These are phyloP conservation scores for Globisporangium polare DNA, from an alignment of 352 stramenopile species.

Conservation along the genomic window DNA sequence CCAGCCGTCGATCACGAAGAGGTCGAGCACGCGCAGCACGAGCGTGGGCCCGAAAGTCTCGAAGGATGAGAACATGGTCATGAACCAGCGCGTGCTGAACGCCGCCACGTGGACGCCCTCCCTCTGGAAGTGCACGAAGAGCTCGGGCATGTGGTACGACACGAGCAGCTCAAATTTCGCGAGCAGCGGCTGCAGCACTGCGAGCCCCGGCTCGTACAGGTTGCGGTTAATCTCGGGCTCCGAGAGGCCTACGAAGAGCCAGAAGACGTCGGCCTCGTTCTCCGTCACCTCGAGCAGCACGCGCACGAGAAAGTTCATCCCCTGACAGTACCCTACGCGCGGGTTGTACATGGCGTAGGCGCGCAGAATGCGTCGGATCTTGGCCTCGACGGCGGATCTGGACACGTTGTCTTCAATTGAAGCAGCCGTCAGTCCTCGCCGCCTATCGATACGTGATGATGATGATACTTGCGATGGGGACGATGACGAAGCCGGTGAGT, in stretches of 20 bases:
- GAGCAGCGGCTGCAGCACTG: conserved; percentile 61
- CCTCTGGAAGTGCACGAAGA: conserved; percentile 50
- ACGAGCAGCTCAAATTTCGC: conserved; percentile 63
- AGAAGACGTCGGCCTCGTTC: conserved; percentile 77
- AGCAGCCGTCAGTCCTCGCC: background rate
- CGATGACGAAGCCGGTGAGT: background rate
- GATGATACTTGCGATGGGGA: background rate
- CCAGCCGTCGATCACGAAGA: conserved; percentile 80
- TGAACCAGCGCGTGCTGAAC: conserved; percentile 79
- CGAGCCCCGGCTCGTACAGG: conserved; percentile 74
- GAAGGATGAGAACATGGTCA: conserved; percentile 83
- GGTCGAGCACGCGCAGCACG: conserved; percentile 66
- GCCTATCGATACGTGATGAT: background rate
- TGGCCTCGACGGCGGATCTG: conserved; percentile 34
- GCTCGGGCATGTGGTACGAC: conserved; percentile 59
- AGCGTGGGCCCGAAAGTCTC: conserved; percentile 68
- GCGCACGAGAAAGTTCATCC: conserved; percentile 83
- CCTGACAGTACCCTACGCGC: conserved; percentile 80
- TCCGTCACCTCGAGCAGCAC: conserved; percentile 63
- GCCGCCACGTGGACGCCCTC: conserved; percentile 65
- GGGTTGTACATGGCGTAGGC: conserved; percentile 83
- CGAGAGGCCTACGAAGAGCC: conserved; percentile 74
- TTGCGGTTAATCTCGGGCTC: conserved; percentile 71
- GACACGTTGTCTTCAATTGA: background rate
- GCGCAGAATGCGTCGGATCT: conserved; percentile 71